Evolutionary conservation across 345 rosid genomes (phyloP).

Genomic region (Lepidium didymum): DNA sequence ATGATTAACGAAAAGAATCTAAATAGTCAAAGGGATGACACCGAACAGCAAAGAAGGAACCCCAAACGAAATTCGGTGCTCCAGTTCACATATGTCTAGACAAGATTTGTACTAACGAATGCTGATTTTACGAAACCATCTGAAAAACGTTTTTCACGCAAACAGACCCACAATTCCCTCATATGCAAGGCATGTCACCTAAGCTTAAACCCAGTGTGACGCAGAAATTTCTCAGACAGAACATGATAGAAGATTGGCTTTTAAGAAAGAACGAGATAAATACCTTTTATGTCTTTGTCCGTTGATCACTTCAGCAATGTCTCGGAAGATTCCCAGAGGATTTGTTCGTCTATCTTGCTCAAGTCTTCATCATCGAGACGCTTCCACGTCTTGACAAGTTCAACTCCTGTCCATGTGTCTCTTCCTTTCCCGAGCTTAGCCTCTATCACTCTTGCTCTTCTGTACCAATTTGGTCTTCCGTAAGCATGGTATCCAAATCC

Average conservation of each 20-base stretch:
- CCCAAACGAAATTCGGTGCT: not conserved
- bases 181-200: not conserved
- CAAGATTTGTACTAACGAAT: not conserved
- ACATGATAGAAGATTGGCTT: not conserved
- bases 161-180: not conserved
- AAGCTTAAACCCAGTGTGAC: not conserved
- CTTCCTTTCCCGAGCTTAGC: slow-evolving; percentile 53
- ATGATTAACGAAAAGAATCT: not conserved
- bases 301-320: not conserved
- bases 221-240: not conserved
- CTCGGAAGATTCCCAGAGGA: slow-evolving; percentile 47
- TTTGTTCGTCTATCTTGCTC: slow-evolving; percentile 67
- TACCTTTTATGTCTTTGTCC: slow-evolving; percentile 1
- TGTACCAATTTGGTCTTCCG: slow-evolving; percentile 61
- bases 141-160: slow-evolving; percentile 20
- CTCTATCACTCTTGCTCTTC: slow-evolving; percentile 67
- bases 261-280: not conserved
- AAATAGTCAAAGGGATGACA: slow-evolving; percentile 20
- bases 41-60: not conserved
- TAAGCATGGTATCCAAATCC: slow-evolving; percentile 93
- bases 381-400: slow-evolving; percentile 74
- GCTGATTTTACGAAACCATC: not conserved
- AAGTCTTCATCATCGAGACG: slow-evolving; percentile 64
- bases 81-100: slow-evolving; percentile 14
- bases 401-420: slow-evolving; percentile 57